phyloP scores from a whole-genome alignment of 2,329 filamentous ascomycete genomes.

The Paracoccidioides lutzii region DNA sequence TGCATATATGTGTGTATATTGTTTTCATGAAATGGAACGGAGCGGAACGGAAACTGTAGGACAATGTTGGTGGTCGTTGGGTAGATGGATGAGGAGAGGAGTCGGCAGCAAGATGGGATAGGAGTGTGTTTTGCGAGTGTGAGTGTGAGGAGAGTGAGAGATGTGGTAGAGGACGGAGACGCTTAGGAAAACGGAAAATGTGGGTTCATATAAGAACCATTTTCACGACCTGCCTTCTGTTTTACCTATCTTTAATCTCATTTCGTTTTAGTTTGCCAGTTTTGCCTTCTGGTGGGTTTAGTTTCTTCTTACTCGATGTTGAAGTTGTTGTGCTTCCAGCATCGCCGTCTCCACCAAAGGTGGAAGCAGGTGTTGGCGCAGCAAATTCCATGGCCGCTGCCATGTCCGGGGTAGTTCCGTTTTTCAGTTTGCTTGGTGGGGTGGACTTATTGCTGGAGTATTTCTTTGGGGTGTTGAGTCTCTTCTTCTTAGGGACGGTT shows the following conservation, averaged over 20 bases:
- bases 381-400: neutral
- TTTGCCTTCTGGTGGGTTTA: neutral
- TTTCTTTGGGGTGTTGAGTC: constrained; percentile 20
- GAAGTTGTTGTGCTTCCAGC: neutral
- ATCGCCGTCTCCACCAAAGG: neutral
- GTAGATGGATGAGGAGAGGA: neutral
- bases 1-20: neutral
- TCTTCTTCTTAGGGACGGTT: constrained; percentile 39
- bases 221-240: neutral
- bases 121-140: too few relatives aligned
- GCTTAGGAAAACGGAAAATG: neutral
- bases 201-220: neutral
- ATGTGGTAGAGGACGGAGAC: neutral
- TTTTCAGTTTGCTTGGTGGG: constrained; percentile 28
- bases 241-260: neutral
- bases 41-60: neutral
- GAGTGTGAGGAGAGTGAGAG: too few relatives aligned
- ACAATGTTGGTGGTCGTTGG: neutral
- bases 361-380: neutral
- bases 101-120: neutral
- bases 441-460: constrained; percentile 24
- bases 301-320: constrained; percentile 1
- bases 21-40: neutral
- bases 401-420: constrained; percentile 28
- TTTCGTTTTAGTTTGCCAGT: neutral